Base-by-base conservation (phyloP, 1,284 basidiomycete species). In the Apiotrichum mycotoxinovorans region DNA sequence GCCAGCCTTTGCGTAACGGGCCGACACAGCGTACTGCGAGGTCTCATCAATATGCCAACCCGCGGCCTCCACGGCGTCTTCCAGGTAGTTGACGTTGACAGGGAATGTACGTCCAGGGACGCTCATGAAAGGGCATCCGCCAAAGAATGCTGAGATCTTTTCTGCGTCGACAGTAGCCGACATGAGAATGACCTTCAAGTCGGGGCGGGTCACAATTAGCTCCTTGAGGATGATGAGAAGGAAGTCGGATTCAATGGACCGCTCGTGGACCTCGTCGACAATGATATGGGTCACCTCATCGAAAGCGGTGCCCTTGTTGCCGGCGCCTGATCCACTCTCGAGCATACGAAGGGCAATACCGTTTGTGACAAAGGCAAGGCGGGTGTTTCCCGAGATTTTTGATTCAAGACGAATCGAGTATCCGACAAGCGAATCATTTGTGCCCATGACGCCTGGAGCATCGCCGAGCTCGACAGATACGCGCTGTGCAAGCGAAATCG, bases 31-130 rank as follows among this genome's bases (percentile, higher is more conserved):
- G 74, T 94, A 98, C 1, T 85, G 88, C 0, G 94, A 97, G 49
- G 82, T 83, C 66, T 90, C 87, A n/a, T 83, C 80, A 59, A 98
- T 84, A 22, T 83, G 81, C 87, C 94, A 99, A n/a, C 84, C 80
- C 14, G 88, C 86, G 57, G 84, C 80, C 75, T 99, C 88, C 26
- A 98, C 83, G 0, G 91, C 93, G 75, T 98, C 96, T 75, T 99
- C 96, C 11, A 98, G 80, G 70, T 86, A 98, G 48, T 84, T 82
- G 20, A 89, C 82, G 48, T 91, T 86, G 14, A 98, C 96, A 11
- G 96, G 95, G 80, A 92, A 98, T 0, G 94, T 98, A n/a, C 96
- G 84, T 2, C 96, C 96, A 10, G 95, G 95, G 18, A 99, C 90
- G 62, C 85, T 85, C 45, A 97, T 80, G 26, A 87, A 85, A 0